These are phyloP conservation scores for Ceratobasidium papillatum DNA, from an alignment of 1,284 basidiomycete genomes.

Conservation along the genomic window DNA sequence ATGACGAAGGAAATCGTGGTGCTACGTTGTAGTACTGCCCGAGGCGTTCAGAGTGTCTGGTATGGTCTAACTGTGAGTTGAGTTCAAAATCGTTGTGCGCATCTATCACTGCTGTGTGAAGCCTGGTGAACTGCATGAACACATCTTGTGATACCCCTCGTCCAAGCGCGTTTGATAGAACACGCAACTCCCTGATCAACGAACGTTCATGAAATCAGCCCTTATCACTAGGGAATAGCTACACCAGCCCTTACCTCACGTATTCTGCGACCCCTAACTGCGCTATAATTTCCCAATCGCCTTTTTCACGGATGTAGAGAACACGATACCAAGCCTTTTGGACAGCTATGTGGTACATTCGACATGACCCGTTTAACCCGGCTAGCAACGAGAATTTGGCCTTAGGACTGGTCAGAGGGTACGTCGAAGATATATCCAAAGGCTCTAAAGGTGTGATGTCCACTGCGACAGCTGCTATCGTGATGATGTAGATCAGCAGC, in stretches of 20 bases:
- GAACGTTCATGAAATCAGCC: not conserved
- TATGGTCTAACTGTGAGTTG: not conserved
- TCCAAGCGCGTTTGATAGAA: not conserved
- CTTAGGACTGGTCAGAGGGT: not conserved
- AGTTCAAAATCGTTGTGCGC: conserved; percentile 17
- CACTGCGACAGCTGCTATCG: not conserved
- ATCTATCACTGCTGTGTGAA: conserved; percentile 5
- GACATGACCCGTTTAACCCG: not conserved
- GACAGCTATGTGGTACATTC: conserved; percentile 7
- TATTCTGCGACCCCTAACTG: not conserved
- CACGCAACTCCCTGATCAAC: not conserved
- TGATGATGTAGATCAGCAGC: not conserved
- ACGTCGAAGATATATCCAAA: not conserved
- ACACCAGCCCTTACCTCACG: not conserved
- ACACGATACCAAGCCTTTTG: conserved; percentile 9
- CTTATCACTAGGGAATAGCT: not conserved
- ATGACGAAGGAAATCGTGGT: conserved; percentile 7
- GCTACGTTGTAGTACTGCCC: conserved; percentile 29
- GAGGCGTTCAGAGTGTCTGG: not conserved
- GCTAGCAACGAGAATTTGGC: not conserved
- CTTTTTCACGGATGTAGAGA: not conserved
- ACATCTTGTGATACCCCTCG: not conserved
- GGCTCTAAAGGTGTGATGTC: not conserved
- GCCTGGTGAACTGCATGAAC: not conserved
- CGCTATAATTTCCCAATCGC: conserved; percentile 8